Base-by-base conservation (phyloP, 2,329 filamentous ascomycete species). In the Grosmannia penicillata region DNA sequence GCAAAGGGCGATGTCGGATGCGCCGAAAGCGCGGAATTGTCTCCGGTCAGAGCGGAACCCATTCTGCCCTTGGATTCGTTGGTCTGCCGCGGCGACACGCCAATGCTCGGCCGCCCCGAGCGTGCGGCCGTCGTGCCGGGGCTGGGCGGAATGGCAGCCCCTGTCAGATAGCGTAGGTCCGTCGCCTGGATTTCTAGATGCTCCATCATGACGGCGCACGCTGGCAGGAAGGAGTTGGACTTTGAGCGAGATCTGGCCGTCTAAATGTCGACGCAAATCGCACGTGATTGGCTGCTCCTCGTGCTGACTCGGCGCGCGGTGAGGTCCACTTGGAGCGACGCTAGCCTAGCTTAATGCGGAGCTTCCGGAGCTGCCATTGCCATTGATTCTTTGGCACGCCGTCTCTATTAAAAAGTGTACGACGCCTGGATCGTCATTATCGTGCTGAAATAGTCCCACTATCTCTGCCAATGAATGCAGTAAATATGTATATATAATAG, bases 111-210 rank as follows among this genome's bases (percentile, higher is more conserved):
- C 37, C 31, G 29, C 31, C 22, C 31, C 17, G 25, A 17, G 6
- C 19, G 10, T 7, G 26, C 11, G n/a, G 25, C 33, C 33, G 23
- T 34, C 38, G 49, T 46, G 33, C 45, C 40, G 35, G 44, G 49
- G 52, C 41, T 54, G 53, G 39, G 56, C 19, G 26, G 43, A 55
- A 57, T 23, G 11, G 57, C 15, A 6, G 44, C 56, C 51, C 63
- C 58, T 24, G 61, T 56, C 48, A 71, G 56, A 49, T 63, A 69
- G 7, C 65, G 64, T 56, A 72, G 54, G 56, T 71, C 68, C 53
- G 61, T 66, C 45, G 62, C 66, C 56, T 71, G 68, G 41, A 59
- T 62, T 50, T 70, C 65, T 47, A 71, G 64, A 52, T 65, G 66
- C 51, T 72, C 66, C 68, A 72, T 72, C 33, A 26, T 18, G 51